These are phyloP conservation scores for Rosa multiflora DNA, from an alignment of 306 rosid genomes.

Conservation along the genomic window DNA sequence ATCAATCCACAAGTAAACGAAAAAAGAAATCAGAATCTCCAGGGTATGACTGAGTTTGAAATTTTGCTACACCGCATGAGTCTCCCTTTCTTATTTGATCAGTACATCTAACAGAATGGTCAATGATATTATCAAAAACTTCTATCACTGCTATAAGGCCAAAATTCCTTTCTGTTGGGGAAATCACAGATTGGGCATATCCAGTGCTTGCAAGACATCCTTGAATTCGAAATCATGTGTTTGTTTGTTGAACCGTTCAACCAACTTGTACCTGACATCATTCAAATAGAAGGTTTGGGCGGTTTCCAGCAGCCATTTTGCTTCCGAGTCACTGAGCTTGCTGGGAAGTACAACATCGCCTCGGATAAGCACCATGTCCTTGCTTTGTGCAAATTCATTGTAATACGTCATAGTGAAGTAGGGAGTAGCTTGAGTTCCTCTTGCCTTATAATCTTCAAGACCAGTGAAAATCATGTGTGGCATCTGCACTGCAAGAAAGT, in stretches of 20 bases:
- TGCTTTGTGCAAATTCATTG: slow-evolving; percentile 83
- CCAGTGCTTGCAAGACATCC: slow-evolving; percentile 77
- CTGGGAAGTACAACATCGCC: slow-evolving; percentile 85
- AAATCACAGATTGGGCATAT: slow-evolving; percentile 65
- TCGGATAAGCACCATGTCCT: slow-evolving; percentile 78
- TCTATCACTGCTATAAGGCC: not conserved
- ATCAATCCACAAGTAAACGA: not conserved
- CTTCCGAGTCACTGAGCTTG: slow-evolving; percentile 77
- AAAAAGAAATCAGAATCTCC: not conserved
- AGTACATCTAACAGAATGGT: not conserved
- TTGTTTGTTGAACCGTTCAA: slow-evolving; percentile 80
- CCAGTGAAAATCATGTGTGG: slow-evolving; percentile 85
- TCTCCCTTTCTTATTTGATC: not conserved
- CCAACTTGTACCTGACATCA: slow-evolving; percentile 70
- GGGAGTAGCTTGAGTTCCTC: slow-evolving; percentile 93
- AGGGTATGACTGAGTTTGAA: not conserved
- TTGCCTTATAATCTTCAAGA: slow-evolving; percentile 92
- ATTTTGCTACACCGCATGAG: not conserved
- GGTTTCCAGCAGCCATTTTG: slow-evolving; percentile 80
- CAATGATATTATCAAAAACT: not conserved
- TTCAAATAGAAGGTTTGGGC: slow-evolving; percentile 81
- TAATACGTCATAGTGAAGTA: slow-evolving; percentile 66
- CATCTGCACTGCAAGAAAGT: slow-evolving; percentile 63
- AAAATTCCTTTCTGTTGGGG: not conserved
- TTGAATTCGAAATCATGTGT: slow-evolving; percentile 89